Conservation (phyloP, 176 grass and related monocot species). For the Luzula sylvatica region DNA sequence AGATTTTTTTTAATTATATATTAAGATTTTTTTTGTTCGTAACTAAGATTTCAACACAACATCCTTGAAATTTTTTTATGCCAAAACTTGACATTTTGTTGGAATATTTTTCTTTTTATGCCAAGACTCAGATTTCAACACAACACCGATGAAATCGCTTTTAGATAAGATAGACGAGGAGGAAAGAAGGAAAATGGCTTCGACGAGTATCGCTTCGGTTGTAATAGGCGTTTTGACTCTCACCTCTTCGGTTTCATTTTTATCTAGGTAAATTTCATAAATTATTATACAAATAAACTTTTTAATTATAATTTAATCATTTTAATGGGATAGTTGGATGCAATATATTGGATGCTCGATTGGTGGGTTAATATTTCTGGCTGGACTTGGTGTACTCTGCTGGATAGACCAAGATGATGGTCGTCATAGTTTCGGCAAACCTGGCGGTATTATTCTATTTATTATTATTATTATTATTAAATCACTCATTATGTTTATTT, state of each 20-base stretch:
- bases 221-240: conserved; percentile 68
- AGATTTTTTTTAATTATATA: no score
- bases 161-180: conserved; percentile 46
- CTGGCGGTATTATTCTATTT: conserved; percentile 44
- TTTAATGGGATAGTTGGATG: conserved; percentile 24
- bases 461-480: not conserved
- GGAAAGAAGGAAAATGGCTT: conserved; percentile 44
- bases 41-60: no score
- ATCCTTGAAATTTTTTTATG: no score
- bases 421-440: conserved; percentile 59
- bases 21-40: no score
- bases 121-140: no score
- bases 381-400: conserved; percentile 37
- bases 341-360: conserved; percentile 27
- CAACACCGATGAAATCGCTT: no score
- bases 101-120: no score
- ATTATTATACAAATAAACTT: not conserved
- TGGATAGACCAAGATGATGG: conserved; percentile 66
- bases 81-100: no score
- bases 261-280: conserved; percentile 53
- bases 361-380: conserved; percentile 47
- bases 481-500: not conserved
- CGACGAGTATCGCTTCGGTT: conserved; percentile 69
- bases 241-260: conserved; percentile 59
- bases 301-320: conserved; percentile 9